Base-by-base conservation (phyloP, 176 grass and related monocot species). In the Oryza glumipatula region DNA sequence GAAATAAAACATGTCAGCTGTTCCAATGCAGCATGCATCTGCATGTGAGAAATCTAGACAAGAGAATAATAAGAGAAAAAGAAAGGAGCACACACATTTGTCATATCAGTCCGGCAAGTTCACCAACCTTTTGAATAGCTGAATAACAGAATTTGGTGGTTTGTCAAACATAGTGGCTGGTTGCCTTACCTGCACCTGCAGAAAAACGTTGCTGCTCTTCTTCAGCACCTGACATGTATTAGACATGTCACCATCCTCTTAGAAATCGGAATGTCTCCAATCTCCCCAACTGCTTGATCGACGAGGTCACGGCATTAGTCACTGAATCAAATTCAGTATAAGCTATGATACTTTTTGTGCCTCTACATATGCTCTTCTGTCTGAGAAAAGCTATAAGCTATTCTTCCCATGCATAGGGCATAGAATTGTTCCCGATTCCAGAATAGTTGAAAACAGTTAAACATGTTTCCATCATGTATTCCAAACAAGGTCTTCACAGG, bases 91-190 rank as follows among this genome's bases (percentile, higher is more conserved):
- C 6, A 61, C 4, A 36, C 6, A 61, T 0, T 60, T 85, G 65
- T 70, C 74, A 78, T 2, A 16, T 12, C 1, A 38, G 54, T 86
- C 26, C 28, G 28, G 54, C 69, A 30, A n/a, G 46, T 67, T 74
- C 66, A 82, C 66, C 86, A 45, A 74, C 46, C 67, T 51, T 52
- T 72, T 26, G 30, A 32, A 75, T 58, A 17, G 36, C 7, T 26
- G 30, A 32, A 68, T 58, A 32, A 48, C 7, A 64, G 72, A 67
- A 46, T 51, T 54, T 13, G 30, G 61, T 21, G 47, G 58, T 39
- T 38, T 72, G 79, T 90, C 88, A 68, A 90, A 82, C 68, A 73
- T 36, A n/a, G 68, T 73, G 84, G 73, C 78, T 73, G 84, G 68
- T 79, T 67, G 78, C 43, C 78, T 72, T 61, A 77, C 73, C 88